phyloP scores from a whole-genome alignment of 768 basidiomycete species.

The Pleurotus platypus region DNA sequence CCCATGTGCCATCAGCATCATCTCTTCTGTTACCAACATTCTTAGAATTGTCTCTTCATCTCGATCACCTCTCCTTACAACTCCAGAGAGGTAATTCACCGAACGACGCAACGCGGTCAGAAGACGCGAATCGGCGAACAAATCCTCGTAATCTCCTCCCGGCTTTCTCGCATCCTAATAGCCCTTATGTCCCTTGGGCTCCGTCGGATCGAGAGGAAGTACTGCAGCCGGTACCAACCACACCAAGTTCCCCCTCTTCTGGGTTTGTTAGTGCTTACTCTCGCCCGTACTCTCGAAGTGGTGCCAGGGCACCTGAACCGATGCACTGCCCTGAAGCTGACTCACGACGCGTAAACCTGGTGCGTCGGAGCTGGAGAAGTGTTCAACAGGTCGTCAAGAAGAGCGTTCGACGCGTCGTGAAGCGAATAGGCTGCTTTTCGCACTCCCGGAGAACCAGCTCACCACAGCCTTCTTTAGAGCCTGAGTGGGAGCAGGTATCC shows the following conservation, averaged over 20 bases:
- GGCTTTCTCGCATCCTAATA: conserved; percentile 45
- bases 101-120: conserved; percentile 7
- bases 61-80: background rate
- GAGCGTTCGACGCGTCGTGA: conserved; percentile 21
- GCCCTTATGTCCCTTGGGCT: conserved; percentile 53
- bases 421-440: conserved; percentile 17
- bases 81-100: too few species aligned
- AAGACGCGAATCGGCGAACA: conserved; percentile 12
- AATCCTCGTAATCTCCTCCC: conserved; percentile 16
- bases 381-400: conserved; percentile 21
- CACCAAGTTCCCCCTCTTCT: conserved; percentile 32
- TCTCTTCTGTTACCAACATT: conserved; percentile 36
- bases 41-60: conserved; percentile 17
- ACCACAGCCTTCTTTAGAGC: background rate
- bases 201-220: conserved; percentile 37
- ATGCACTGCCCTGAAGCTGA: conserved; percentile 10
- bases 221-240: conserved; percentile 27
- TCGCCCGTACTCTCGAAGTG: conserved; percentile 30
- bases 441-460: conserved; percentile 11
- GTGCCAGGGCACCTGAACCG: conserved; percentile 40
- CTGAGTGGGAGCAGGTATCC: conserved; percentile 15
- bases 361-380: conserved; percentile 30
- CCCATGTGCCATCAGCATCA: conserved; percentile 31
- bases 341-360: conserved; percentile 15
- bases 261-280: conserved; percentile 16